Evolutionary conservation across 768 basidiomycete species (phyloP).

Genomic region (Lentinus tigrinus): DNA sequence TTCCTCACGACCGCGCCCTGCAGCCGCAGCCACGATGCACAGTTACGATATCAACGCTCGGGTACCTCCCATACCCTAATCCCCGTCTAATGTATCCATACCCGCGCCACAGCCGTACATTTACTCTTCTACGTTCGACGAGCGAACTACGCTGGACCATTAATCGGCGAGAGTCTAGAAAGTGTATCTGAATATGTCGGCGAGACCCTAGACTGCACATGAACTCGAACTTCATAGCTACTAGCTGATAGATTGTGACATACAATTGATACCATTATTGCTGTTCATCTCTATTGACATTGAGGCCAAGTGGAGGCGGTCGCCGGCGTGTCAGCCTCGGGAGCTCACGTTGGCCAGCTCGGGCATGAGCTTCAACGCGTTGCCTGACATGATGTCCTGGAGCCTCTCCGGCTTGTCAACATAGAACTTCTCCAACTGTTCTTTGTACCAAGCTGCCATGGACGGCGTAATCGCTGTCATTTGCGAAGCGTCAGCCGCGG

Average conservation of each 20-base stretch:
- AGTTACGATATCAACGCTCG: not conserved
- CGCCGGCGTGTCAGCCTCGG: not conserved
- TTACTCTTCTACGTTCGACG: not conserved
- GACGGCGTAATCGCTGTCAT: slow-evolving; percentile 51
- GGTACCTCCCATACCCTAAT: not conserved
- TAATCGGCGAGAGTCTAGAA: too few species aligned
- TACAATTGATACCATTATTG: not conserved
- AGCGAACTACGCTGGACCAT: too few species aligned
- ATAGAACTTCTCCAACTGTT: slow-evolving; percentile 52
- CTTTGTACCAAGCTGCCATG: slow-evolving; percentile 63
- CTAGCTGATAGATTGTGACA: not conserved
- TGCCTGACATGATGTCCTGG: slow-evolving; percentile 1
- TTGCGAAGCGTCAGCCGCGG: too few species aligned
- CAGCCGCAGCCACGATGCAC: not conserved
- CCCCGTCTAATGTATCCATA: not conserved
- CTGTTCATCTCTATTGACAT: too few species aligned
- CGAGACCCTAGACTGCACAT: not conserved
- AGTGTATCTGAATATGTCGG: not conserved
- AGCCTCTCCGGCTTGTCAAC: slow-evolving; percentile 25
- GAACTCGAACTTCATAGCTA: not conserved
- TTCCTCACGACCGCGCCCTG: not conserved
- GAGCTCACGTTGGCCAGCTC: too few species aligned
- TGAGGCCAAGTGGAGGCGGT: not conserved
- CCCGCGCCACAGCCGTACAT: not conserved
- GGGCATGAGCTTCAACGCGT: slow-evolving; percentile 9